Base-by-base conservation (phyloP, 1,139 yeast species). In the Saccharomyces hybrid region DNA sequence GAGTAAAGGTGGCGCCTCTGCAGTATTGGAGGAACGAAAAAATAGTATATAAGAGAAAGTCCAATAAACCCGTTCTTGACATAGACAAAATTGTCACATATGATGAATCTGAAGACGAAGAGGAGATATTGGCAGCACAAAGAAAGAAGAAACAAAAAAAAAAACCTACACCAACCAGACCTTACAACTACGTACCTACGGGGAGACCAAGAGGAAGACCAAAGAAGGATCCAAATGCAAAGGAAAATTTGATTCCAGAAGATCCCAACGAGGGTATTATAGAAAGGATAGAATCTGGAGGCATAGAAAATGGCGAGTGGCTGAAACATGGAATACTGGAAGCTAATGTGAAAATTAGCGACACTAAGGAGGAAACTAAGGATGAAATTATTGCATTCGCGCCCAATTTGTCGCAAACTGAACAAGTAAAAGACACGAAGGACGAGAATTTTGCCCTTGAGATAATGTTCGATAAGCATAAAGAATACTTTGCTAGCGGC, bases 21-120 rank as follows among this genome's bases (percentile, higher is more conserved):
- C 93, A 90, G 9, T 87, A 78, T 66, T 89, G 97, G 96, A 80
- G 88, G 67, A 87, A 86, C 65, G 96, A 90, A 68, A 76, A 83
- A 56, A 79, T 86, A 42, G 80, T 87, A 1, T 88, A 85, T 64
- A 78, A 84, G 61, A 73, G 73, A 60, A 81, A 76, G 50, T 69
- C 73, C 26, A 72, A 73, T 13, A 74, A 74, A 16, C 82, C 84
- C 2, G 75, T 84, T n/a, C 82, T 83, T 56, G 81, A 81, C 53
- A 78, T 85, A 29, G 77, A 79, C 55, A 82, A 80, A 59, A 81
- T 85, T 49, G 77, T 83, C 13, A 82, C 80, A 0, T 67, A 63
- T 54, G 71, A 71, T 48, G 64, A 57, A 56, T 60, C 60, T 13
- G 67, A 64, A 13, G 64, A 63, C 13, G 69, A 68, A n/a, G 66